phyloP scores from a whole-genome alignment of 495 filamentous ascomycete species.

The Evernia prunastri region DNA sequence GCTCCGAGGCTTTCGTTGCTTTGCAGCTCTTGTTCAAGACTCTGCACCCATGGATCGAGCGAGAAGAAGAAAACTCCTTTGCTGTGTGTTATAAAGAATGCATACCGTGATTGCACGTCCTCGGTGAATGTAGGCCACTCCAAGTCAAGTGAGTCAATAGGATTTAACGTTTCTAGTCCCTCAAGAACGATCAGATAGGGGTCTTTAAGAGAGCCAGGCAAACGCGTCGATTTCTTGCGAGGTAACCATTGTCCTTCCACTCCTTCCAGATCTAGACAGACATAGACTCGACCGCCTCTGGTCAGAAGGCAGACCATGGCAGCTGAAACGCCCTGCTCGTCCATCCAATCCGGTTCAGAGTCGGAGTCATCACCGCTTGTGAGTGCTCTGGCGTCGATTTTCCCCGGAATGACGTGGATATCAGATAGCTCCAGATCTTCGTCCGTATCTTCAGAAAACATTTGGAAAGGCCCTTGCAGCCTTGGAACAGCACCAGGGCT shows the following conservation, averaged over 20 bases:
- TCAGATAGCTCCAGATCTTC: slow-evolving; percentile 53
- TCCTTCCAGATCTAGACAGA: slow-evolving; percentile 74
- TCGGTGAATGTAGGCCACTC: slow-evolving; percentile 68
- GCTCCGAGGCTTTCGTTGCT: slow-evolving; percentile 57
- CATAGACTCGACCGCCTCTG: slow-evolving; percentile 62
- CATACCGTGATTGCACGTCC: slow-evolving; percentile 66
- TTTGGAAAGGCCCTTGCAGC: slow-evolving; percentile 78
- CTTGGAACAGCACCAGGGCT: slow-evolving; percentile 67
- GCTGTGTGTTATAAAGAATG: slow-evolving; percentile 69
- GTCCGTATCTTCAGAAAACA: slow-evolving; percentile 56
- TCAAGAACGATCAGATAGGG: slow-evolving; percentile 45
- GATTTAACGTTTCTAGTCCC: slow-evolving; percentile 54
- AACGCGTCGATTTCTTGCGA: slow-evolving; percentile 31
- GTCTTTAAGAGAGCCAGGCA: slow-evolving; percentile 34
- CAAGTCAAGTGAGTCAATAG: slow-evolving; percentile 42
- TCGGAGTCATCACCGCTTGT: slow-evolving; percentile 47
- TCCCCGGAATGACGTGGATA: slow-evolving; percentile 50
- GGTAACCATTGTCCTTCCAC: slow-evolving; percentile 84
- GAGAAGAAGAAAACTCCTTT: slow-evolving; percentile 66
- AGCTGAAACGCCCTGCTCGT: slow-evolving; percentile 61
- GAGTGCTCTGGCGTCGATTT: slow-evolving; percentile 45
- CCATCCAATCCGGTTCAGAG: slow-evolving; percentile 42
- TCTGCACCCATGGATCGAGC: slow-evolving; percentile 65
- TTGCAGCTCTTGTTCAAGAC: slow-evolving; percentile 68
- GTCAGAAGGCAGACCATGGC: slow-evolving; percentile 70